phyloP scores from a whole-genome alignment of 441 rosid genomes.

The Croton setiger region DNA sequence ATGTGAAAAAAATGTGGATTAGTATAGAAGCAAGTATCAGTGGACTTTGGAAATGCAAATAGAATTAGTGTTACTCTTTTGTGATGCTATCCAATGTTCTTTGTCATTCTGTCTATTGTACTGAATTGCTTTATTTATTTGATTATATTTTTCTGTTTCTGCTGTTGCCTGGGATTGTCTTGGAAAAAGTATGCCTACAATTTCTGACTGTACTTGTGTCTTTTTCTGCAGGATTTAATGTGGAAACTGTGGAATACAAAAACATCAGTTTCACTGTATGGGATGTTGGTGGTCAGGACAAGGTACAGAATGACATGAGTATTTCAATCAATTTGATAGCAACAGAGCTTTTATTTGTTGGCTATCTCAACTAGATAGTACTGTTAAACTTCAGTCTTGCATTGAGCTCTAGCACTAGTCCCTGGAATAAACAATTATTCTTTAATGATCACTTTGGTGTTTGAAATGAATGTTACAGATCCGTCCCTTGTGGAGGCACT shows the following conservation, averaged over 20 bases:
- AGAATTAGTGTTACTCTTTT: neutral
- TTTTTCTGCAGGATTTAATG: slow-evolving; percentile 57
- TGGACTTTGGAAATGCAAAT: neutral
- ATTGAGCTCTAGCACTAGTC: neutral
- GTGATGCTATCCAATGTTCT: neutral
- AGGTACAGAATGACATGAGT: slow-evolving; percentile 35
- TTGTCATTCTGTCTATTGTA: neutral
- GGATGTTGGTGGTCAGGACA: slow-evolving; percentile 96
- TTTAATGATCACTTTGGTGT: neutral
- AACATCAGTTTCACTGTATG: slow-evolving; percentile 86
- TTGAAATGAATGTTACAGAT: slow-evolving; percentile 39
- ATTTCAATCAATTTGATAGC: neutral
- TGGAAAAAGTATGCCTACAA: neutral
- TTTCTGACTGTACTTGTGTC: neutral
- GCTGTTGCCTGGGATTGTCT: neutral
- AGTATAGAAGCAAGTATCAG: neutral
- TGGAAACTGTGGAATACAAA: slow-evolving; percentile 80
- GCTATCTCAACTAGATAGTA: neutral
- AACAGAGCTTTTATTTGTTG: neutral
- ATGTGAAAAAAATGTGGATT: neutral
- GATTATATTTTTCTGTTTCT: neutral
- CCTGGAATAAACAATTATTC: neutral
- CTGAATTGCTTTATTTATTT: neutral
- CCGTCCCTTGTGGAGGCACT: slow-evolving; percentile 88
- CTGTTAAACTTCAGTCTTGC: neutral